Conservation (phyloP, 179 eudicot genomes). For the Actinidia chinensis region DNA sequence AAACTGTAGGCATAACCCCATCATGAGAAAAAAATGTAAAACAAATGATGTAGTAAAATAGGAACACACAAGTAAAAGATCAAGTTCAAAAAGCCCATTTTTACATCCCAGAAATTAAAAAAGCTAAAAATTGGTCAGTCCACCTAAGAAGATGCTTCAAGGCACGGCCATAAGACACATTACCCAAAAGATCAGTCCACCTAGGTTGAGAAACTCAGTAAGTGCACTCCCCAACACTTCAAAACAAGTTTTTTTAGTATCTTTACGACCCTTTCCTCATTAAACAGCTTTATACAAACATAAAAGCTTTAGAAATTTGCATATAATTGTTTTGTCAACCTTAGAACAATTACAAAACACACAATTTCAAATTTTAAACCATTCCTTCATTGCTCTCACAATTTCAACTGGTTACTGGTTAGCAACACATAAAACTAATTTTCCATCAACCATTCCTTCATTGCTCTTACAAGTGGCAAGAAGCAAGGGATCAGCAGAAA, state of each 20-base stretch:
- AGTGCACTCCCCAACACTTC: not conserved
- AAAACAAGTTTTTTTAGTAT: conserved; percentile 5
- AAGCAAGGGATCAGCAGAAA: not conserved
- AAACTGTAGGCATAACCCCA: not conserved
- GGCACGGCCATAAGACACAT: not conserved
- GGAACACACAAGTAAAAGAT: not conserved
- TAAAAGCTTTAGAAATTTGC: not conserved
- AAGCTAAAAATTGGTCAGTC: too few species aligned
- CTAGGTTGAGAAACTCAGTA: not conserved
- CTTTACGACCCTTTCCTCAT: not conserved
- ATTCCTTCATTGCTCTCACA: not conserved
- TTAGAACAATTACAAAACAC: not conserved
- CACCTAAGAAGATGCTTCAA: conserved; percentile 4
- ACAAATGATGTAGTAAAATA: not conserved
- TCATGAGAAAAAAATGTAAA: not conserved
- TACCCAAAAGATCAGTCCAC: not conserved
- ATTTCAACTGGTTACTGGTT: too few species aligned
- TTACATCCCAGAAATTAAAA: too few species aligned
- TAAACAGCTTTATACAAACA: not conserved
- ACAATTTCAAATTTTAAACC: not conserved
- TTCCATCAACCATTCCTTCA: conserved; percentile 6
- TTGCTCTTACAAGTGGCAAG: conserved; percentile 1
- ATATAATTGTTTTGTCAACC: not conserved
- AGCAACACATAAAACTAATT: not conserved
- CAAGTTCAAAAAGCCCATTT: too few species aligned